These are phyloP conservation scores for Penicillium paneum DNA, from an alignment of 2,329 filamentous ascomycete species.

Conservation along the genomic window DNA sequence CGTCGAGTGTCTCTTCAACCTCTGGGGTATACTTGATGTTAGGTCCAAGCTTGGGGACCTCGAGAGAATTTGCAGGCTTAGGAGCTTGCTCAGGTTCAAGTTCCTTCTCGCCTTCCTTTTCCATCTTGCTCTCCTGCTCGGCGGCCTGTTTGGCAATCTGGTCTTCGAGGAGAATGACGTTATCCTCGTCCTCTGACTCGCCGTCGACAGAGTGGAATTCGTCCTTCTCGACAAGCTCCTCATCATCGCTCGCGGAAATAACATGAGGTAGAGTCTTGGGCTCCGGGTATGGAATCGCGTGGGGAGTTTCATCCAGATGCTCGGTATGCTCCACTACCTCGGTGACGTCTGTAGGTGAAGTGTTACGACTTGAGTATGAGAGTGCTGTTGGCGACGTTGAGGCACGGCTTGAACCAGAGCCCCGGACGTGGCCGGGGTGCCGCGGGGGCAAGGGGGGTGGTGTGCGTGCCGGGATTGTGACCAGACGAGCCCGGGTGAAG, in stretches of 20 bases:
- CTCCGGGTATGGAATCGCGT: constrained; percentile 12
- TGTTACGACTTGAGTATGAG: constrained; percentile 25
- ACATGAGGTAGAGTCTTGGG: constrained; percentile 18
- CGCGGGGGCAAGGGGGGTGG: constrained; percentile 74
- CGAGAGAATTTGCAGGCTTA: not conserved
- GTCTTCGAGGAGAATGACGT: not conserved
- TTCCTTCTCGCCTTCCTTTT: not conserved
- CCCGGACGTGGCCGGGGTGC: constrained; percentile 54
- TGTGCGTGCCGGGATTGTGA: constrained; percentile 70
- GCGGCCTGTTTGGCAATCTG: not conserved
- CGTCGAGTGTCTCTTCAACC: constrained; percentile 7
- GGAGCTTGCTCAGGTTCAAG: not conserved
- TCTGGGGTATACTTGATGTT: constrained; percentile 2
- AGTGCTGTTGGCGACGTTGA: constrained; percentile 25
- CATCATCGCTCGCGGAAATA: constrained; percentile 25
- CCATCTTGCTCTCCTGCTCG: not conserved
- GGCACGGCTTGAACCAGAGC: constrained; percentile 23
- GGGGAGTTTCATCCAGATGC: constrained; percentile 9
- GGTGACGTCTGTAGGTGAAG: constrained; percentile 19
- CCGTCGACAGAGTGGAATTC: constrained; percentile 43
- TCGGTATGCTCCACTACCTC: constrained; percentile 21
- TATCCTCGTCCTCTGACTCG: constrained; percentile 25
- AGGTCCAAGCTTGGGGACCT: not conserved
- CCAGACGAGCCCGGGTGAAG: constrained; percentile 73
- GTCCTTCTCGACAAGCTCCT: constrained; percentile 33